Evolutionary conservation across 768 basidiomycete genomes (phyloP).

Genomic region (Trametes maxima): DNA sequence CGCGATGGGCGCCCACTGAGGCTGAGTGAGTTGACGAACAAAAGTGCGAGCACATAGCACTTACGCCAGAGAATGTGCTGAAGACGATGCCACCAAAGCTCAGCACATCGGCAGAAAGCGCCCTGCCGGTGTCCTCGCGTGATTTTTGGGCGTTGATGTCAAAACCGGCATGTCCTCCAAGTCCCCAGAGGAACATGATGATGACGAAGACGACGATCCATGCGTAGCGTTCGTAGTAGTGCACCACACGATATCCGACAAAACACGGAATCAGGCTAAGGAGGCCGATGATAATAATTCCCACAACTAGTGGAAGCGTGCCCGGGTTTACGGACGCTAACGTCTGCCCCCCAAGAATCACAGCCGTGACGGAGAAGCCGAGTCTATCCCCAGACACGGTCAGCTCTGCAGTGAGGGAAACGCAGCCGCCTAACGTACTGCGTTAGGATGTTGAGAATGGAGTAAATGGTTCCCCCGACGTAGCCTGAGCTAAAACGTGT

Average conservation of each 20-base stretch:
- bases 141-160: constrained; percentile 46
- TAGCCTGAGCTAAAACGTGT: constrained; percentile 52
- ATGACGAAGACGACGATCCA: constrained; percentile 52
- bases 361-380: constrained; percentile 51
- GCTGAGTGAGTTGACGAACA: neutral
- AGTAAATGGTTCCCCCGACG: constrained; percentile 50
- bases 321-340: constrained; percentile 47
- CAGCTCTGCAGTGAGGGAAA: neutral
- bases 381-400: constrained; percentile 32
- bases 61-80: constrained; percentile 47
- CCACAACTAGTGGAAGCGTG: constrained; percentile 48
- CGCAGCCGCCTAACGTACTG: constrained; percentile 24
- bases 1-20: constrained; percentile 50
- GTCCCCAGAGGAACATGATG: constrained; percentile 53
- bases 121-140: constrained; percentile 45
- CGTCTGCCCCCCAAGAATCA: constrained; percentile 58
- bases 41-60: constrained; percentile 4
- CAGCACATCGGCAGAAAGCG: constrained; percentile 49
- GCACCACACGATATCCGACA: constrained; percentile 48
- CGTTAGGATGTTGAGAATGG: constrained; percentile 57
- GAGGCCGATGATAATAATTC: constrained; percentile 49
- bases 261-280: constrained; percentile 48
- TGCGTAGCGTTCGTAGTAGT: constrained; percentile 56
- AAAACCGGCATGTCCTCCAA: constrained; percentile 52
- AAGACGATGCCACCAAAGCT: constrained; percentile 56